A percentile compares a stretch with the other conserved stretches of the same genome.
Conservation (phyloP, 169 alveolate genomes). For the Perkinsus olseni region DNA sequence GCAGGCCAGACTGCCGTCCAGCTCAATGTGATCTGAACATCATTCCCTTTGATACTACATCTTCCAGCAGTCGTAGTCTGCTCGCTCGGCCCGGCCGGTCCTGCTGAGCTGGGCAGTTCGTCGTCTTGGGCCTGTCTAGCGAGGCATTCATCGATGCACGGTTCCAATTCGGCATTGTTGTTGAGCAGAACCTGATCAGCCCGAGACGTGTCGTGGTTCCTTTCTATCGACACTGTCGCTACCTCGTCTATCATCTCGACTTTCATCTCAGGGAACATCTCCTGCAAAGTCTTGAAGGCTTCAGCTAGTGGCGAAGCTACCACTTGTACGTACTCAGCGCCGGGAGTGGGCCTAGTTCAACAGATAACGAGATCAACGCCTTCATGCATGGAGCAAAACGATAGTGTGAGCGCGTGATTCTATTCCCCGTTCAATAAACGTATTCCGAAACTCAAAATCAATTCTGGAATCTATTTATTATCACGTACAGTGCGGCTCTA, state of each 20-base stretch:
- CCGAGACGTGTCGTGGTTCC: neutral
- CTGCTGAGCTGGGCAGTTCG: neutral
- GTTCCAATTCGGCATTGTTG: neutral
- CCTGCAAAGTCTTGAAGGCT: neutral
- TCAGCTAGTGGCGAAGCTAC: neutral
- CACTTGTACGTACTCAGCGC: neutral
- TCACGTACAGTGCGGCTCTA: too few relatives aligned
- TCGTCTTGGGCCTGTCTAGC: neutral
- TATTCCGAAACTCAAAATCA: too few relatives aligned
- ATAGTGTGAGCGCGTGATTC: too few relatives aligned
- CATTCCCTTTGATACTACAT: too few relatives aligned
- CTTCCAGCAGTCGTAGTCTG: neutral
- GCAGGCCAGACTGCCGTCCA: too few relatives aligned
- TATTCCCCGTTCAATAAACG: too few relatives aligned
- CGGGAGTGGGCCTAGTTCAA: neutral
- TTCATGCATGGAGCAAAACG: too few relatives aligned
- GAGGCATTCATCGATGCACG: neutral
- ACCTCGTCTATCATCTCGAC: neutral
- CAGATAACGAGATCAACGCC: too few relatives aligned
- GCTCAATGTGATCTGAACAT: too few relatives aligned
- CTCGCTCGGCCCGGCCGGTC: neutral
- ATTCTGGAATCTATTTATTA: too few relatives aligned
- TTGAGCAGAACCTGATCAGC: neutral
- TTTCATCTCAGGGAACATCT: neutral
- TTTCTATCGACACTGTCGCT: neutral